Evolutionary conservation across 2,329 filamentous ascomycete species (phyloP).

Genomic region (Sporothrix curviconia): DNA sequence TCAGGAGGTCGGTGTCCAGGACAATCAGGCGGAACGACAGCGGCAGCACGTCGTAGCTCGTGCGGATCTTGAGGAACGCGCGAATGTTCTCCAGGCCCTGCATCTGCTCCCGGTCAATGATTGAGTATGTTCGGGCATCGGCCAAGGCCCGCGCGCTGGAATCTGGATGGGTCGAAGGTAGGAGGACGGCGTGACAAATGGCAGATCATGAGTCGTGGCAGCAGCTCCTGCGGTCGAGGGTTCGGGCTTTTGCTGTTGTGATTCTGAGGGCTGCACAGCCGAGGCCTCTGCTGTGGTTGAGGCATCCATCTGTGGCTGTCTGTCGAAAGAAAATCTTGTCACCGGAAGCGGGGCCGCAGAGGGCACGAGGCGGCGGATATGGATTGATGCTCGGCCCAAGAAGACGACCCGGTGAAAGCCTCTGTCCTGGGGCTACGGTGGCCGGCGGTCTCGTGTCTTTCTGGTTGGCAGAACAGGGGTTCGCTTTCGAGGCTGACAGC

Average conservation of each 20-base stretch:
- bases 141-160: conserved; percentile 32
- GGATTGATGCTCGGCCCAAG: too few species aligned
- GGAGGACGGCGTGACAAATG: conserved; percentile 54
- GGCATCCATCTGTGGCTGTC: background rate
- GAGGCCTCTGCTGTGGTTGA: background rate
- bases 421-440: too few species aligned
- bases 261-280: background rate
- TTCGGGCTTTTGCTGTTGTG: background rate
- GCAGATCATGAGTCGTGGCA: conserved; percentile 39
- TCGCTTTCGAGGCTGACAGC: background rate
- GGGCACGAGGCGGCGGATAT: too few species aligned
- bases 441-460: background rate
- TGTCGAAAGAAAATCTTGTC: too few species aligned
- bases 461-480: background rate
- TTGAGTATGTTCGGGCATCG: conserved; percentile 43
- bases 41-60: conserved; percentile 94
- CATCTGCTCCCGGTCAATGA: conserved; percentile 68
- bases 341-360: too few species aligned
- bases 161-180: conserved; percentile 42
- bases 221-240: background rate
- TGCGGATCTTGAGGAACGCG: conserved; percentile 92
- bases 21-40: conserved; percentile 93
- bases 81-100: conserved; percentile 60
- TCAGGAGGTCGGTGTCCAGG: conserved; percentile 88
- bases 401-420: too few species aligned